Conservation (phyloP, 768 basidiomycete genomes). For the Kwoniella heveanensis region DNA sequence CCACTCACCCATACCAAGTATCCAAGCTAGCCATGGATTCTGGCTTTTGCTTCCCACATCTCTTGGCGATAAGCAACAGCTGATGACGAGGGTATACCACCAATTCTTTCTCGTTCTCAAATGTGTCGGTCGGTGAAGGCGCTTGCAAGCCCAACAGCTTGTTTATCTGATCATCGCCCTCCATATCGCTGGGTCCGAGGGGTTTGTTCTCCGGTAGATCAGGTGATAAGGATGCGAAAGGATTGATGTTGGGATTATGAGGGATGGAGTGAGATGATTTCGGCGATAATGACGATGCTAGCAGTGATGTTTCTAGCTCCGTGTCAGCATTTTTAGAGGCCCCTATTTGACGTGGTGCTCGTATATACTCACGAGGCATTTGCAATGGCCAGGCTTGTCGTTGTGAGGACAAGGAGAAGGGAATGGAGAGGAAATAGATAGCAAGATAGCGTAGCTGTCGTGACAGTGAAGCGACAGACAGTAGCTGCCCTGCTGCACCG, state of each 20-base stretch:
- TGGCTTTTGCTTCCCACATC: conserved; percentile 20
- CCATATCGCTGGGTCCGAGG: neutral
- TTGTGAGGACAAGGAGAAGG: no score
- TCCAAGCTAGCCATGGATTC: conserved; percentile 25
- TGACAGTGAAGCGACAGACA: neutral
- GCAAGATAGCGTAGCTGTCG: no score
- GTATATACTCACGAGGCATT: no score
- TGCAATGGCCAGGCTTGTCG: no score
- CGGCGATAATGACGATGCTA: conserved; percentile 7
- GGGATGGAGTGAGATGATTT: neutral
- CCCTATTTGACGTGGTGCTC: no score
- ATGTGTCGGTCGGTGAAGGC: neutral
- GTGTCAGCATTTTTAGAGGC: neutral
- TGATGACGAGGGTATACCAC: conserved; percentile 23
- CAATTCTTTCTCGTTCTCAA: neutral
- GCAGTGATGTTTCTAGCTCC: conserved; percentile 3
- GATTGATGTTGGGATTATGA: conserved; percentile 25
- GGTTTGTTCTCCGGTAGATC: conserved; percentile 21
- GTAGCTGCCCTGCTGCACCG: no score
- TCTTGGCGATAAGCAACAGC: conserved; percentile 31
- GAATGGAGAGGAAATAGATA: no score
- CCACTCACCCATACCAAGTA: conserved; percentile 48
- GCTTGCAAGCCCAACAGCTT: conserved; percentile 7
- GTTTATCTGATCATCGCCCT: conserved; percentile 12
- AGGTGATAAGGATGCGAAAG: conserved; percentile 29